Percentiles rank a stretch among this genome's conserved stretches.
phyloP scores from a whole-genome alignment of 208 protist species.

The Crithidia acanthocephali region DNA sequence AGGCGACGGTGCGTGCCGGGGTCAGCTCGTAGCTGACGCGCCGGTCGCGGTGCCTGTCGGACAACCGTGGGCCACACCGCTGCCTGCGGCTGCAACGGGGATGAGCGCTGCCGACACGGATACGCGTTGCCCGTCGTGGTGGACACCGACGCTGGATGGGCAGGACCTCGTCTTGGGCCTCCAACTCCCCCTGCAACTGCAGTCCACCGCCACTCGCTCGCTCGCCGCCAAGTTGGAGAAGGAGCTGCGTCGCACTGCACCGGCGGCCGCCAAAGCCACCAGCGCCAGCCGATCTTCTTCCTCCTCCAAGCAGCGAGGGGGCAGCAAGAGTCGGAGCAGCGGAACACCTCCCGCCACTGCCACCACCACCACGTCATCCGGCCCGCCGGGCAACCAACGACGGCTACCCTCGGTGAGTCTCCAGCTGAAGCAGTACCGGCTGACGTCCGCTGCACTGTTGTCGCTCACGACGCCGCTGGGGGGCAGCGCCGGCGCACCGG shows the following conservation, averaged over 20 bases:
- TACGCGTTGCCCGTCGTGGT: slow-evolving; percentile 16
- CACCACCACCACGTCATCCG: background rate
- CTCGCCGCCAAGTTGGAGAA: slow-evolving; percentile 4
- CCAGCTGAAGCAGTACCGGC: slow-evolving; percentile 23
- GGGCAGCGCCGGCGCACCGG: background rate
- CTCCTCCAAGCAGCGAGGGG: background rate
- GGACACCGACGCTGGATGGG: slow-evolving; percentile 27
- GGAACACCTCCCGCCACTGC: background rate
- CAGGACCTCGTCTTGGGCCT: slow-evolving; percentile 27
- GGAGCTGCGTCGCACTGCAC: background rate
- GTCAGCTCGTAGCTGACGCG: background rate
- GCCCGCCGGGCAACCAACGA: background rate
- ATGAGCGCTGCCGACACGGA: background rate
- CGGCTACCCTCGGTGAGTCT: slow-evolving; percentile 24
- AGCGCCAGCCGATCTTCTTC: background rate
- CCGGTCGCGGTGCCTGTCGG: slow-evolving; percentile 1
- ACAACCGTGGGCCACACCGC: background rate
- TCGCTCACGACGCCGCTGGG: background rate
- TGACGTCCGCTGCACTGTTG: slow-evolving; percentile 3
- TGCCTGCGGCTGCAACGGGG: background rate
- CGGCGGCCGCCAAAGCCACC: background rate
- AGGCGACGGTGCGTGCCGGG: background rate
- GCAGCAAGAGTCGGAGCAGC: background rate
- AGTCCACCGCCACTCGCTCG: slow-evolving; percentile 6
- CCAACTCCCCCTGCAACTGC: slow-evolving; percentile 29